Conservation (phyloP, 805 yeast species). For the Saccharomyces kudriavzevii region DNA sequence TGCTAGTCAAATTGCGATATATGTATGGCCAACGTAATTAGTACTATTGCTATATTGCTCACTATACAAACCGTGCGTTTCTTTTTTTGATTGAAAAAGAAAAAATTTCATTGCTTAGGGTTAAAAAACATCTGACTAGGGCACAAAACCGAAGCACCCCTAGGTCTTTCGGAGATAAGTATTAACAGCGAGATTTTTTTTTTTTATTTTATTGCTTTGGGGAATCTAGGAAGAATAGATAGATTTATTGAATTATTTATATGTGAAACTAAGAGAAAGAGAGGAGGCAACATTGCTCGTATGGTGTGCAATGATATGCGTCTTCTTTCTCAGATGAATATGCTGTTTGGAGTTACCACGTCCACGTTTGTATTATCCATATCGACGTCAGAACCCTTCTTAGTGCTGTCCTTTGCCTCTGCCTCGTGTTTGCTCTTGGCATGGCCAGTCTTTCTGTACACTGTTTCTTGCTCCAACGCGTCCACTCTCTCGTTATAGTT, state of each 20-base stretch:
- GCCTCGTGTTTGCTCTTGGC: background rate
- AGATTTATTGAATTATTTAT: background rate
- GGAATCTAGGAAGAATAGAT: background rate
- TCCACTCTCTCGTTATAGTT: constrained; percentile 43
- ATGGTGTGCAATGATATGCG: background rate
- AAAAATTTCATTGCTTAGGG: background rate
- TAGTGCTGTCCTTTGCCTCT: background rate
- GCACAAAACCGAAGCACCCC: background rate
- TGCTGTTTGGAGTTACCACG: constrained; percentile 31
- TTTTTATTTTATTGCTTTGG: background rate
- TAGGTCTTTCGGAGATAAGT: background rate
- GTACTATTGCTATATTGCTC: background rate
- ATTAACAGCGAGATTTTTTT: background rate
- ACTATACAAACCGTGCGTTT: background rate
- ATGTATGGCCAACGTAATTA: background rate
- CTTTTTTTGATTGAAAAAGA: background rate
- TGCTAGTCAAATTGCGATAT: background rate
- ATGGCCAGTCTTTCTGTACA: constrained; percentile 27
- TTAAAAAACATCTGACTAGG: background rate
- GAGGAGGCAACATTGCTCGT: background rate
- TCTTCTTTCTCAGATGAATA: constrained; percentile 7
- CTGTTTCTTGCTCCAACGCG: constrained; percentile 40
- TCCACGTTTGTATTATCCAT: constrained; percentile 34
- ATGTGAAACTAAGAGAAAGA: background rate
- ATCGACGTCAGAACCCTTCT: constrained; percentile 16